phyloP scores from a whole-genome alignment of 129 eudicot species.

The Pulicaria dysenterica region DNA sequence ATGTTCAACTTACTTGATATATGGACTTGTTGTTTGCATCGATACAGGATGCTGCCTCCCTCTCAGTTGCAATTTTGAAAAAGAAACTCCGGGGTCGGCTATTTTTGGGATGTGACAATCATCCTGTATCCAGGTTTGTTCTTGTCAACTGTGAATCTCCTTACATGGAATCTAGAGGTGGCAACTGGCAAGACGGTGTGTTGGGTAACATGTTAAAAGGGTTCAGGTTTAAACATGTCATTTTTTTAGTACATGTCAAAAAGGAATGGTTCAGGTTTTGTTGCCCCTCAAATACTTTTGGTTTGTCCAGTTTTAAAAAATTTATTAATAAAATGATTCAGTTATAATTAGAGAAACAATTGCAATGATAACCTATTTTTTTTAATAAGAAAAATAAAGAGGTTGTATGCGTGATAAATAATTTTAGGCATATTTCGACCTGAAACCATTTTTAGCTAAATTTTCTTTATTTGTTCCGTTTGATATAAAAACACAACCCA shows the following conservation, averaged over 20 bases:
- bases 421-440: background rate
- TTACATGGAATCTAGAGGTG: background rate
- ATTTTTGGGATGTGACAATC: slow-evolving; percentile 91
- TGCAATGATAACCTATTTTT: background rate
- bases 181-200: too few relatives aligned
- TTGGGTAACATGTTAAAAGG: background rate
- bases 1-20: background rate
- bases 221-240: background rate
- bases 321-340: background rate
- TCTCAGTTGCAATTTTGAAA: slow-evolving; percentile 68
- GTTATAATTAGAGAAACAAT: background rate
- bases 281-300: background rate
- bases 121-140: slow-evolving; percentile 83
- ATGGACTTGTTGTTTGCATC: background rate
- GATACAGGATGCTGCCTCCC: slow-evolving; percentile 86
- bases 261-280: background rate
- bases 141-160: background rate
- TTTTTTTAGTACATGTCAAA: background rate
- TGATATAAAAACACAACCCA: background rate
- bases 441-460: background rate
- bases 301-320: background rate
- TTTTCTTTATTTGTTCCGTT: background rate
- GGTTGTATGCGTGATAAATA: background rate
- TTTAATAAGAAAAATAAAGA: background rate
- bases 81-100: slow-evolving; percentile 65